These are phyloP conservation scores for Spizellomyces sp. DNA, from an alignment of 192 early-diverging fungal genomes.

Conservation along the genomic window DNA sequence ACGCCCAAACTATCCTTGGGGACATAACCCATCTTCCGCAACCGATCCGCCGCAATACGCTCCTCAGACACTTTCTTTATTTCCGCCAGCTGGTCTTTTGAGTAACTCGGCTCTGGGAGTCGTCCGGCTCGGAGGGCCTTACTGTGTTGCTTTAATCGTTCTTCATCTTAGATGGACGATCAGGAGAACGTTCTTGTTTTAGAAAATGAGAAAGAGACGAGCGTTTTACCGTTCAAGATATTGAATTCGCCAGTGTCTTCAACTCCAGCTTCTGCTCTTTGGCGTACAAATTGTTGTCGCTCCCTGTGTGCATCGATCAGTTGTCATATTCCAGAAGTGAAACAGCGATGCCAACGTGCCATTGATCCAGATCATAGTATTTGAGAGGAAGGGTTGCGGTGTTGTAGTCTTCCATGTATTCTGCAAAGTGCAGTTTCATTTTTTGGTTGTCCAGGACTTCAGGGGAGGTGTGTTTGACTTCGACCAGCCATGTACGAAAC, in stretches of 20 bases:
- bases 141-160: constrained; percentile 10
- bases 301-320: constrained; percentile 16
- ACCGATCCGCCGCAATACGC: constrained; percentile 40
- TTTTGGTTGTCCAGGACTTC: constrained; percentile 33
- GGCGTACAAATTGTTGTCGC: constrained; percentile 10
- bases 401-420: constrained; percentile 55
- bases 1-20: constrained; percentile 50
- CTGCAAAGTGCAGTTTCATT: constrained; percentile 44
- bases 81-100: constrained; percentile 44
- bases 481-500: constrained; percentile 51
- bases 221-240: constrained; percentile 26
- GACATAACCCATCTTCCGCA: constrained; percentile 47
- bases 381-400: constrained; percentile 44
- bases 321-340: background rate
- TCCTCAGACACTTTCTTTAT: constrained; percentile 50
- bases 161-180: constrained; percentile 23
- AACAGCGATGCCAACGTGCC: constrained; percentile 19
- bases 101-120: constrained; percentile 27
- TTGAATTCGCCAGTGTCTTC: constrained; percentile 10
- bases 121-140: constrained; percentile 24
- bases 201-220: too few relatives aligned
- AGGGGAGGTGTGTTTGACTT: constrained; percentile 47
- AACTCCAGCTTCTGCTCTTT: constrained; percentile 20
- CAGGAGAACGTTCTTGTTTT: background rate
- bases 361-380: constrained; percentile 42